A percentile compares a stretch with the other conserved stretches of the same genome.
phyloP scores from a whole-genome alignment of 257 asterid genomes.

The Solanum lycopersicoides region DNA sequence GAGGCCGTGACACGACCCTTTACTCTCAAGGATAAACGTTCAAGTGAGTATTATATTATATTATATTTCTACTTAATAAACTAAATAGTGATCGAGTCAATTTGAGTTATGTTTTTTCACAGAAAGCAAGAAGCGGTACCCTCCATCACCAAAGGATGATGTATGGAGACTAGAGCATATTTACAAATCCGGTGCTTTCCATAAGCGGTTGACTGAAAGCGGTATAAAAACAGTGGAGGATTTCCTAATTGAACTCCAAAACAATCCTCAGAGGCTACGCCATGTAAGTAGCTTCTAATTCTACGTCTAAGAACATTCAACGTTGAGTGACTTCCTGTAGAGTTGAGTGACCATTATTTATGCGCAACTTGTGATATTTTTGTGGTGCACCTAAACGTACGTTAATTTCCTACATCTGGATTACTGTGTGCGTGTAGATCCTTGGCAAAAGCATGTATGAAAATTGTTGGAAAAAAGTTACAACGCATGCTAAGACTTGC shows the following conservation, averaged over 20 bases:
- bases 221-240: conserved; percentile 4
- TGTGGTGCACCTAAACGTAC: neutral
- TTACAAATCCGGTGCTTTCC: neutral
- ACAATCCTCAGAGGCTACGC: neutral
- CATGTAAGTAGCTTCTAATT: neutral
- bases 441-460: neutral
- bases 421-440: conserved; percentile 15
- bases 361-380: neutral
- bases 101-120: neutral
- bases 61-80: too few relatives aligned
- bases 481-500: conserved; percentile 36
- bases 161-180: conserved; percentile 12
- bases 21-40: neutral
- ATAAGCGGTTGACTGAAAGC: neutral
- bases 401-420: neutral
- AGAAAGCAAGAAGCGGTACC: conserved; percentile 12
- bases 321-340: too few relatives aligned
- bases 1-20: neutral
- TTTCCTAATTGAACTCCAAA: neutral
- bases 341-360: too few relatives aligned
- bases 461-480: conserved; percentile 14
- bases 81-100: neutral
- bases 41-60: neutral
- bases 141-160: conserved; percentile 13
- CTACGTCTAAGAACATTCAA: neutral